These are phyloP conservation scores for Sicyos baderoa DNA, from an alignment of 306 rosid genomes.

Conservation along the genomic window DNA sequence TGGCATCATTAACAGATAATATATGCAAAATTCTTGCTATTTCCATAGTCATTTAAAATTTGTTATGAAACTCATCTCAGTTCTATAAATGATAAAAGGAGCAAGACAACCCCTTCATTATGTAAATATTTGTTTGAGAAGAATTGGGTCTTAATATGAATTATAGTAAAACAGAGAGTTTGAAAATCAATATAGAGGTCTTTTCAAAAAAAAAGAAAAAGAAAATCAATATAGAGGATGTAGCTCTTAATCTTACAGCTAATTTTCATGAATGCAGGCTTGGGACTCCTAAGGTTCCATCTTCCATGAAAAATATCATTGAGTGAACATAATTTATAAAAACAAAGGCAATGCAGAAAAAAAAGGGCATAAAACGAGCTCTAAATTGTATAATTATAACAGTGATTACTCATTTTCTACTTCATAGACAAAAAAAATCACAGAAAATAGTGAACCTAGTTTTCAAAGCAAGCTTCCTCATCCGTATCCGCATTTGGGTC, in stretches of 20 bases:
- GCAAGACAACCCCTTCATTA: background rate
- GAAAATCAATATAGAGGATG: background rate
- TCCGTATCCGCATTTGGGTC: slow-evolving; percentile 92
- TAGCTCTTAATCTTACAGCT: background rate
- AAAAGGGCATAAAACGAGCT: too few relatives aligned
- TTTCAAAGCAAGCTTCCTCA: slow-evolving; percentile 85
- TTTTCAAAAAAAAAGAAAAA: too few relatives aligned
- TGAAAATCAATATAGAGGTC: background rate
- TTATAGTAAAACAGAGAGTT: background rate
- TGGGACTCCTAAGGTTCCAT: background rate
- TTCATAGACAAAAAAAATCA: background rate
- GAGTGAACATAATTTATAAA: background rate
- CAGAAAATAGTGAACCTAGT: slow-evolving; percentile 67
- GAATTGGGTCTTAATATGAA: background rate
- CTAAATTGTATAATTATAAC: too few relatives aligned
- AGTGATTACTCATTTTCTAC: background rate
- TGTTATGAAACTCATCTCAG: background rate
- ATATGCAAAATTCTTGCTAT: too few relatives aligned
- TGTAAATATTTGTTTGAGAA: too few relatives aligned
- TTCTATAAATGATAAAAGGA: background rate
- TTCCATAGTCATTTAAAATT: background rate
- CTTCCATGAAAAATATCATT: too few relatives aligned
- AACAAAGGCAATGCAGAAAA: too few relatives aligned
- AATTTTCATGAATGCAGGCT: background rate
- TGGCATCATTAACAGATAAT: background rate